Conservation (phyloP, 495 filamentous ascomycete genomes). For the Penicillium chermesinum region DNA sequence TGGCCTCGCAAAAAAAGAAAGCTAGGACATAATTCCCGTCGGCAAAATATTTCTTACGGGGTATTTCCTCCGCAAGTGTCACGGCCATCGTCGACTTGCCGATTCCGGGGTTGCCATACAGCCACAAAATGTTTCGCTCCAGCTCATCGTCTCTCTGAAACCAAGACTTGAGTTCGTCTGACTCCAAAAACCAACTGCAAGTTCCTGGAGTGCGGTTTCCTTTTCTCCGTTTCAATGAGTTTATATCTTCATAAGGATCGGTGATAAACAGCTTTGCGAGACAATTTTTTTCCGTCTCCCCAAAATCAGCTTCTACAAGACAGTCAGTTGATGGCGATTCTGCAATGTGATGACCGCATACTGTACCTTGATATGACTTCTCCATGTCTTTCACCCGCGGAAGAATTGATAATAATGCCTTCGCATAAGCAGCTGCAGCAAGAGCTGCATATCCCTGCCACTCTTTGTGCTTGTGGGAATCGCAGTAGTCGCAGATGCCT, state of each 20-base stretch:
- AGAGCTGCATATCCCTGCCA: constrained; percentile 21
- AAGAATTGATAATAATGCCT: too few species aligned
- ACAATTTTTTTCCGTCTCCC: too few species aligned
- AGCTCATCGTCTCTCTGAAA: neutral
- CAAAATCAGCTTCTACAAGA: too few species aligned
- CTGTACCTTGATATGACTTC: too few species aligned
- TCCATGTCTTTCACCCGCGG: too few species aligned
- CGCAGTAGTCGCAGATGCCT: constrained; percentile 23
- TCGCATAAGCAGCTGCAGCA: constrained; percentile 16
- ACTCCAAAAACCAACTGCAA: neutral
- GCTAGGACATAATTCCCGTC: constrained; percentile 10
- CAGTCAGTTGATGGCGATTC: too few species aligned
- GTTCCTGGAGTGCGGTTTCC: neutral
- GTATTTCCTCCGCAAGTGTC: constrained; percentile 16
- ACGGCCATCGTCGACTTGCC: constrained; percentile 28
- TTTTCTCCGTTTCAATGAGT: neutral
- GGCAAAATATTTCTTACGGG: constrained; percentile 5
- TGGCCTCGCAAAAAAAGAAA: constrained; percentile 31
- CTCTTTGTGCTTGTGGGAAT: constrained; percentile 22
- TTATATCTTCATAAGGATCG: neutral
- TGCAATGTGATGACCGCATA: too few species aligned
- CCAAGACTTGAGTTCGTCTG: neutral
- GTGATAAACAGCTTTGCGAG: constrained; percentile 1
- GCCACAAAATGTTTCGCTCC: constrained; percentile 2
- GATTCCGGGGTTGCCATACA: constrained; percentile 17